These are phyloP conservation scores for Colletotrichum aenigma DNA, from an alignment of 2,329 filamentous ascomycete species.

Conservation along the genomic window DNA sequence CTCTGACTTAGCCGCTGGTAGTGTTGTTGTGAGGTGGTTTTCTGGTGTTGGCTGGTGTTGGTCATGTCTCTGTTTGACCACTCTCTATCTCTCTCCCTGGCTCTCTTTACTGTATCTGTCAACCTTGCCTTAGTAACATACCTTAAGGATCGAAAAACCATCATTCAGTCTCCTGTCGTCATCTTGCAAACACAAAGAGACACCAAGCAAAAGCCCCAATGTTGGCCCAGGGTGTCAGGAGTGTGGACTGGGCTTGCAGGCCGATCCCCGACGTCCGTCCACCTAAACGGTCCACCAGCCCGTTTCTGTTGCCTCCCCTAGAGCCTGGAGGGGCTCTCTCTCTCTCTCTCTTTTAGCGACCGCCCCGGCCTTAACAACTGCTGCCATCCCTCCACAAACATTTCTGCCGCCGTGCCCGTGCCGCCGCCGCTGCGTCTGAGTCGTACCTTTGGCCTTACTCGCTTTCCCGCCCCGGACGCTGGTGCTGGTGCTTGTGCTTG, in stretches of 20 bases:
- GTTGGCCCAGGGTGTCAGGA: neutral
- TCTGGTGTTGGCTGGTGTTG: neutral
- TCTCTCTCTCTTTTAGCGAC: neutral
- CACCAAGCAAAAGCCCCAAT: neutral
- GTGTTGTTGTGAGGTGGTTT: neutral
- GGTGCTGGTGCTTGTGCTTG: neutral
- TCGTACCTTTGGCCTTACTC: constrained; percentile 11
- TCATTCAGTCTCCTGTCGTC: neutral
- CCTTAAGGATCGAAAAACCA: neutral
- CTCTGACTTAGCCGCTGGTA: neutral
- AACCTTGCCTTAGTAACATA: neutral
- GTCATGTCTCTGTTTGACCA: neutral
- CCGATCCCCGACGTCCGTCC: neutral
- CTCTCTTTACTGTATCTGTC: neutral
- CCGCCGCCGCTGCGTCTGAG: constrained; percentile 2
- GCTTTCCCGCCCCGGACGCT: neutral
- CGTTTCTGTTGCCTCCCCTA: neutral
- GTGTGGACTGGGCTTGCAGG: neutral
- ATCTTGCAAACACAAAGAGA: neutral
- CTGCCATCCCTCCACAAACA: constrained; percentile 10
- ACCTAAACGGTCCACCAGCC: neutral
- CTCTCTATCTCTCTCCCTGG: neutral
- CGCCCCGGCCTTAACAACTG: neutral
- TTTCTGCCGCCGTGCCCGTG: neutral
- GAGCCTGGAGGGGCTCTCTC: neutral